Evolutionary conservation across 1,284 basidiomycete genomes (phyloP), one percentile per base, ranked within the genome.

Genomic region (Fomitiporia mediterranea): DNA sequence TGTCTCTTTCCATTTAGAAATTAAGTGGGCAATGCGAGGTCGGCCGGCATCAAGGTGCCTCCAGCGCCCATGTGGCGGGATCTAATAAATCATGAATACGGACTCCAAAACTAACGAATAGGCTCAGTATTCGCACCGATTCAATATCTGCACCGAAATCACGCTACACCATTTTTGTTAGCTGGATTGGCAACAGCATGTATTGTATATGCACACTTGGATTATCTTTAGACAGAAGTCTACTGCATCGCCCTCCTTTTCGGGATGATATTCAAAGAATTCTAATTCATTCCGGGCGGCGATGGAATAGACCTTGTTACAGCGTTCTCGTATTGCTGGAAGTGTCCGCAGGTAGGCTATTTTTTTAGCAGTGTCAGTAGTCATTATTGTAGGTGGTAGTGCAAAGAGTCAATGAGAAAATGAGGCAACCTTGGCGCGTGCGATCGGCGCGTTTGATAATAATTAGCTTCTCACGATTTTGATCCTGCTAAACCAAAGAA

Each of bases 61-160:
- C 87, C 92, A 94, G 25, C 95, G 81, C 27, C 94, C 91, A 68
- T 98, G 95, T 15, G 93, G 89, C 1, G 89, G 87, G 54, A 96
- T 95, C 84, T 90, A 59, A 43, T 40, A n/a, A 47, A n/a, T 38
- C 27, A 5, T 21, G 52, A 44, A 55, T 51, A 30, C 25, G 40
- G 23, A 37, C 19, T 9, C 35, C 44, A 49, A n/a, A 25, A 32
- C 21, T 39, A 30, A 35, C 35, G 35, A 40, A 47, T 21, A 53
- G 37, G 39, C 35, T 23, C 42, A 25, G 15, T n/a, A 28, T 17
- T 67, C 82, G 67, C 69, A 85, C 89, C 44, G 77, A 75, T 37
- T 75, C 71, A 62, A 86, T 89, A 66, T 88, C 74, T 1, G 77
- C 76, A 2, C 86, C 88, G 70, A 89, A 97, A 71, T 96, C 93